Conservation (phyloP, 495 filamentous ascomycete genomes). For the Podospora australis region DNA sequence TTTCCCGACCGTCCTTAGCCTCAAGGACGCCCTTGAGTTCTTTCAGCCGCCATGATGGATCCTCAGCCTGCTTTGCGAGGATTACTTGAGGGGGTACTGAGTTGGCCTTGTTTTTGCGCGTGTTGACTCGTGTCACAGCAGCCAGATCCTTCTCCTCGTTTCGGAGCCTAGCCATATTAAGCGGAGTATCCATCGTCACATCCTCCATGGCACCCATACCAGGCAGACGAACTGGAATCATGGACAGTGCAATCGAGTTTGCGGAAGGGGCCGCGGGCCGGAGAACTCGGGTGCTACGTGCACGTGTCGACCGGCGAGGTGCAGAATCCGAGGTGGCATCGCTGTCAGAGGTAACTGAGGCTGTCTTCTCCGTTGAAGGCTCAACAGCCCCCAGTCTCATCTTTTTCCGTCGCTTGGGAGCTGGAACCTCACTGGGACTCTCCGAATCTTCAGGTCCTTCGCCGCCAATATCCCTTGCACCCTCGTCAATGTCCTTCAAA, state of each 20-base stretch:
- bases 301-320: constrained; percentile 25
- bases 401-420: constrained; percentile 26
- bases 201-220: constrained; percentile 25
- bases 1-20: constrained; percentile 13
- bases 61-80: constrained; percentile 22
- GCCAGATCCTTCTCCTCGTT: constrained; percentile 47
- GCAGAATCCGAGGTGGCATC: constrained; percentile 2
- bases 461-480: constrained; percentile 7
- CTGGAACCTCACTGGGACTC: constrained; percentile 10
- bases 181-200: constrained; percentile 7
- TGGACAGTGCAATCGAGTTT: constrained; percentile 26
- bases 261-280: constrained; percentile 24
- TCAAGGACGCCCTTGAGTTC: constrained; percentile 25
- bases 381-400: constrained; percentile 13
- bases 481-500: constrained; percentile 9
- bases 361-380: not conserved
- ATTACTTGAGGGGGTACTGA: constrained; percentile 25
- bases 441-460: constrained; percentile 1
- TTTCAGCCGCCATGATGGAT: constrained; percentile 23
- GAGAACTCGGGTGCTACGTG: constrained; percentile 22
- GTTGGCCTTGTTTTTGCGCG: constrained; percentile 49
- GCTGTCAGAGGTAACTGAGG: constrained; percentile 1
- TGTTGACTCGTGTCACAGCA: constrained; percentile 43
- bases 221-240: constrained; percentile 25
- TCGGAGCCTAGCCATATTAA: constrained; percentile 20